Evolutionary conservation across 495 filamentous ascomycete genomes (phyloP), one percentile per base, ranked within the genome.

Genomic region (Penicillium paxilli): DNA sequence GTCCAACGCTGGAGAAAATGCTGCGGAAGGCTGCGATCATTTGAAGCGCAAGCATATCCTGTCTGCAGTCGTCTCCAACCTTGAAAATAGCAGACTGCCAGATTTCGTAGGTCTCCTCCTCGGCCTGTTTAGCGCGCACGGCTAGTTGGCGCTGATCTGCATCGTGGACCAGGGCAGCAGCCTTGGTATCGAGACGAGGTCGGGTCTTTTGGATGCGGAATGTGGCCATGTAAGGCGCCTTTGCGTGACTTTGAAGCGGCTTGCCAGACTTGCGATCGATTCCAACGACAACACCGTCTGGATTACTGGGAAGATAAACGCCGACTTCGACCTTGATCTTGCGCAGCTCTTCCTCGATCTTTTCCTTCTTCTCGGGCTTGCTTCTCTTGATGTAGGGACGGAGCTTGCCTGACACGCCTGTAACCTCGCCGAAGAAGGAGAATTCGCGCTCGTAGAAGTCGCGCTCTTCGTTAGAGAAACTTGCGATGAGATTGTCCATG

Each of bases 11-110:
- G 69, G 92, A 87, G 76, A 97, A 99, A 53, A 99, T 97, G 52
- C 90, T 93, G 20, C 92, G 86, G 80, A 99, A 99, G 6, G 91
- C 90, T 4, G 95, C 87, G 65, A 99, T 96, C 88, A 99, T 93
- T 70, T 99, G 95, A 47, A 99, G 77, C 11, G 94, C 95, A 44
- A 99, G 76, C 60, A 99, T 89, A 64, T 99, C 95, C 71, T 99
- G 95, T 37, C 95, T 87, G 66, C 95, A 98, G 67, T 99, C 95
- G 65, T 99, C 95, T 17, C 95, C 95, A 50, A 99, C 95, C 70
- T 99, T 99, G 84, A 99, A 99, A 66, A 99, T 99, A 14, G 95
- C 95, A 2, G 92, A 96, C 70, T 98, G 94, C 95, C 94, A 97
- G 12, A 96, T 87, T 70, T 98, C 95, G 49, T 91, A 85, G 0